phyloP scores from a whole-genome alignment of 2,329 filamentous ascomycete species.

The Akanthomyces dipterigenus region DNA sequence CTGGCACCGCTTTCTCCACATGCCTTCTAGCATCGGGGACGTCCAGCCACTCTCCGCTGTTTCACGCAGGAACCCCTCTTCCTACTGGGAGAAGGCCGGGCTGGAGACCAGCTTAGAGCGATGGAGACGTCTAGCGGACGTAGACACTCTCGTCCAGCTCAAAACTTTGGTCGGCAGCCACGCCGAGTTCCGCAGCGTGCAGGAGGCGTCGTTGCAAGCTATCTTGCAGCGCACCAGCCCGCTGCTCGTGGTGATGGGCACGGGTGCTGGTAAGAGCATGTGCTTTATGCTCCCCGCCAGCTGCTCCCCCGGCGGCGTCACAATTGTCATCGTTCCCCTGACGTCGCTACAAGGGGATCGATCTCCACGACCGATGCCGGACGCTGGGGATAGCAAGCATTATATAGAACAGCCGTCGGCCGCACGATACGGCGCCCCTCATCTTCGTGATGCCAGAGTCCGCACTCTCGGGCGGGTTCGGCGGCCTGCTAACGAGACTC shows the following conservation, averaged over 20 bases:
- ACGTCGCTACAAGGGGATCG: background rate
- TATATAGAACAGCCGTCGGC: background rate
- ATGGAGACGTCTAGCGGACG: background rate
- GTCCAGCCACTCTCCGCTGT: background rate
- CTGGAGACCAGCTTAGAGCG: background rate
- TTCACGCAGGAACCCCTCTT: background rate
- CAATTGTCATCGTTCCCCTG: constrained; percentile 6
- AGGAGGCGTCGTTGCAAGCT: constrained; percentile 2
- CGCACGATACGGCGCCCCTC: background rate
- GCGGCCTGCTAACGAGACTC: background rate
- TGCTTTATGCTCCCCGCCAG: constrained; percentile 14
- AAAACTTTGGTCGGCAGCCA: background rate
- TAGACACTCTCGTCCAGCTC: background rate
- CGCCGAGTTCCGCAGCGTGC: constrained; percentile 5
- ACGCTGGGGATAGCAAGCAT: background rate
- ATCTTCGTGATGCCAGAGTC: background rate
- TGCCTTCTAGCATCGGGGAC: background rate
- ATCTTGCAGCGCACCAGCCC: constrained; percentile 4
- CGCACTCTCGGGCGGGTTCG: background rate
- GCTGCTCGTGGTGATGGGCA: constrained; percentile 11
- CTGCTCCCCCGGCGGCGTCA: background rate
- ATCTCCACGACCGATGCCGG: background rate
- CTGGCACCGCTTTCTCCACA: constrained; percentile 13
- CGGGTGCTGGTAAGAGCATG: constrained; percentile 13
- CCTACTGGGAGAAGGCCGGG: background rate